Evolutionary conservation across 2,329 filamentous ascomycete species (phyloP).

Genomic region (Exophiala aquamarina): DNA sequence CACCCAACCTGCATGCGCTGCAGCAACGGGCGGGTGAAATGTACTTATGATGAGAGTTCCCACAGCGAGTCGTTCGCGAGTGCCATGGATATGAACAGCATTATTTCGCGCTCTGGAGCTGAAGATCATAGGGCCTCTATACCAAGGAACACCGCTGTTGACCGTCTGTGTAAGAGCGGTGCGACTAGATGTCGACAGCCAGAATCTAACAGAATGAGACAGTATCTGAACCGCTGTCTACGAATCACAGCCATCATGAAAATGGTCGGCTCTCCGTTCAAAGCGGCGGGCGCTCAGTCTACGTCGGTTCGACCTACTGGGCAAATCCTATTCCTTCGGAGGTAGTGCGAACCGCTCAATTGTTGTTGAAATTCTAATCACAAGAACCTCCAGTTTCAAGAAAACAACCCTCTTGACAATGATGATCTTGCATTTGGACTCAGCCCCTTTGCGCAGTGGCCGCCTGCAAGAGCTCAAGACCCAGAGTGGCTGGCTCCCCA

Average conservation of each 20-base stretch:
- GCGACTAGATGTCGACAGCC: not conserved
- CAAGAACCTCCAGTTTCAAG: slow-evolving; percentile 1
- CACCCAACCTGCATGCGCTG: slow-evolving; percentile 14
- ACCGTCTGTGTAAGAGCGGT: not conserved
- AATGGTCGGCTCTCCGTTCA: slow-evolving; percentile 7
- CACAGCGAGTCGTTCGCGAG: not conserved
- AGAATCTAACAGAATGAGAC: not conserved
- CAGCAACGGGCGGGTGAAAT: not conserved
- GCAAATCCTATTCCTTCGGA: slow-evolving; percentile 21
- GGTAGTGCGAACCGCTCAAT: slow-evolving; percentile 5
- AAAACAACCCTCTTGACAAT: slow-evolving; percentile 2
- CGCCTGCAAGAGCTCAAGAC: not conserved
- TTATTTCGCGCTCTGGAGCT: too few species aligned
- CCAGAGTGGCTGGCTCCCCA: not conserved
- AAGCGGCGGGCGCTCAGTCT: slow-evolving; percentile 12
- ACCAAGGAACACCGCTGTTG: too few species aligned
- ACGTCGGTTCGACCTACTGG: slow-evolving; percentile 15
- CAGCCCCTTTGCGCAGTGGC: slow-evolving; percentile 14
- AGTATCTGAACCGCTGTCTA: not conserved
- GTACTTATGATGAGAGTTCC: slow-evolving; percentile 12
- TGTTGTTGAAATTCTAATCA: not conserved
- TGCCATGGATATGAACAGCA: too few species aligned
- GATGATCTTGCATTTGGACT: not conserved
- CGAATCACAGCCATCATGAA: not conserved
- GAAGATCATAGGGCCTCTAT: too few species aligned